Percentiles rank a stretch among this genome's conserved stretches.
Conservation (phyloP, 331 rosid genomes). For the Quercus lobata region DNA sequence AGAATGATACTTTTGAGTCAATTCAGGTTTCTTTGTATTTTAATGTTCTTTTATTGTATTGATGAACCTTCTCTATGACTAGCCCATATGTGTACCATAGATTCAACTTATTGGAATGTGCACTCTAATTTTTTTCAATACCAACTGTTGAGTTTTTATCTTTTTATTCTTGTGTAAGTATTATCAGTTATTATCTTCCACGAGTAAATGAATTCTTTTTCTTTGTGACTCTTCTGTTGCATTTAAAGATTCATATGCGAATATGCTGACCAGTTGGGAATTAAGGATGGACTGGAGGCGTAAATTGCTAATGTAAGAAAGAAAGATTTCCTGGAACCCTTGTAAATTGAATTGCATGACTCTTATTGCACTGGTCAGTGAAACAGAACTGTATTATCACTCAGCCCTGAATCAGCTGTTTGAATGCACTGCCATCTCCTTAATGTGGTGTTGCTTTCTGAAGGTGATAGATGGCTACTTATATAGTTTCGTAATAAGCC, state of each 20-base stretch:
- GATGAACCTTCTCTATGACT: constrained; percentile 32
- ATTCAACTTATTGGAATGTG: constrained; percentile 15
- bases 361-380: neutral
- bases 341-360: neutral
- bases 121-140: neutral
- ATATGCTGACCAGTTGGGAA: constrained; percentile 12
- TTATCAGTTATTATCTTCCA: neutral
- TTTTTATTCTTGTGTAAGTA: too few species aligned
- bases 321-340: neutral
- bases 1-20: constrained; percentile 32
- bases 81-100: constrained; percentile 36
- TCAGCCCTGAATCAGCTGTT: too few species aligned
- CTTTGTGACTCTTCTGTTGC: neutral
- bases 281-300: neutral
- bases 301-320: neutral
- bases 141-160: too few species aligned
- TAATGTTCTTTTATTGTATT: constrained; percentile 39
- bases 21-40: constrained; percentile 38
- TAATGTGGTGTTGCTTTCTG: too few species aligned
- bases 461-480: too few species aligned
- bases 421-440: too few species aligned
- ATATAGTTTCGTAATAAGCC: too few species aligned
- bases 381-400: neutral
- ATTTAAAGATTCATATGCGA: neutral
- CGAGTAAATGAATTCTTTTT: neutral